phyloP scores from a whole-genome alignment of 192 early-diverging fungal species.

The Coemansia pectinata region DNA sequence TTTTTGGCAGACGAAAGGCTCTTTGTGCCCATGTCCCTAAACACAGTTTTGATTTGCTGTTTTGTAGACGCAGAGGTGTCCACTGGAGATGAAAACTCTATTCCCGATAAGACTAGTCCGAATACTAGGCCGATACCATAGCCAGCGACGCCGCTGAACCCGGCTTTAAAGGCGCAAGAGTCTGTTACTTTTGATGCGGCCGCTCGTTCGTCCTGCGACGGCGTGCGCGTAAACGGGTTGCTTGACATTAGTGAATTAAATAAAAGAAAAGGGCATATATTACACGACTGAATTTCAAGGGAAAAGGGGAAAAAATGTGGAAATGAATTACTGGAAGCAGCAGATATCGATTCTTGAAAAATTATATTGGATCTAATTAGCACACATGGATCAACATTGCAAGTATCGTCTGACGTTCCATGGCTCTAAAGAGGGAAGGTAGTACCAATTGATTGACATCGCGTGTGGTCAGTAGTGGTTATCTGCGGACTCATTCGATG shows the following conservation, averaged over 20 bases:
- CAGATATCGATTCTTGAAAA: not conserved
- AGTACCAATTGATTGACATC: not conserved
- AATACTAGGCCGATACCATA: conserved; percentile 89
- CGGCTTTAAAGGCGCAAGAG: conserved; percentile 75
- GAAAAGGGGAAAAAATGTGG: not conserved
- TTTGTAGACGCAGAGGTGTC: conserved; percentile 68
- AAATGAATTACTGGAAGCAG: not conserved
- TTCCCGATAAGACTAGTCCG: conserved; percentile 89
- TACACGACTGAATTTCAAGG: not conserved
- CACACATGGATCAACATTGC: not conserved
- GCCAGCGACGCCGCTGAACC: conserved; percentile 70
- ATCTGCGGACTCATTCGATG: not conserved
- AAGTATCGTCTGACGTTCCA: not conserved
- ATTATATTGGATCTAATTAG: not conserved
- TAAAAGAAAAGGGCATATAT: not conserved
- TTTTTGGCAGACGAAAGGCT: conserved; percentile 86
- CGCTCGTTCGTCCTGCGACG: conserved; percentile 40
- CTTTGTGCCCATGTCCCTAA: conserved; percentile 86
- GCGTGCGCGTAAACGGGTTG: conserved; percentile 42
- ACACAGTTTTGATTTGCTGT: conserved; percentile 82
- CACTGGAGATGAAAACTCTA: conserved; percentile 80
- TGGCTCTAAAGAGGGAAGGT: not conserved
- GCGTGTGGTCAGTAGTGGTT: not conserved
- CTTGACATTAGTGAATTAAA: conserved; percentile 14
- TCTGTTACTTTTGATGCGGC: conserved; percentile 55